These are phyloP conservation scores for Candida oleophila DNA, from an alignment of 805 yeast genomes.

Conservation along the genomic window DNA sequence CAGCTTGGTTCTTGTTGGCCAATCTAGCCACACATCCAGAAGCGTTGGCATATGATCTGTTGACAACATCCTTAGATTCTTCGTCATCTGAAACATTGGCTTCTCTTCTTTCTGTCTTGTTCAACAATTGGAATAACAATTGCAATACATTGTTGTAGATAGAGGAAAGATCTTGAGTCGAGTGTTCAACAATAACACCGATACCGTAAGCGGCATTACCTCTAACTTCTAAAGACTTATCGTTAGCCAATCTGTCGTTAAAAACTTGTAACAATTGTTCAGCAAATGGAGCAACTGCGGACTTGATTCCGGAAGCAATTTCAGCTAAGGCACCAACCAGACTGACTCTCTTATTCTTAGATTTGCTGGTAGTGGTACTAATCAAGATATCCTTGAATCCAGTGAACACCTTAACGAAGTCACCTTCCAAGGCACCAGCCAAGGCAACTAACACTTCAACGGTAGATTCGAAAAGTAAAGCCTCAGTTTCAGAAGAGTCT, in stretches of 20 bases:
- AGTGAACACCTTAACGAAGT: slow-evolving; percentile 70
- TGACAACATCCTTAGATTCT: slow-evolving; percentile 73
- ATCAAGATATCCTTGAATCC: slow-evolving; percentile 67
- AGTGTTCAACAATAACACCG: slow-evolving; percentile 66
- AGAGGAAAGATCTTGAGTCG: slow-evolving; percentile 57
- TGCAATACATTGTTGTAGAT: slow-evolving; percentile 71
- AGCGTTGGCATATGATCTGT: slow-evolving; percentile 88
- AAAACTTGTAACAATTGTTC: slow-evolving; percentile 72
- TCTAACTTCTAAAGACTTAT: slow-evolving; percentile 81
- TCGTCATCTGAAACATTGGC: slow-evolving; percentile 54
- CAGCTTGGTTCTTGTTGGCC: slow-evolving; percentile 66
- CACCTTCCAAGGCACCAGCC: slow-evolving; percentile 73
- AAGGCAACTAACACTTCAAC: slow-evolving; percentile 81
- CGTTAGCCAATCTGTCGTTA: slow-evolving; percentile 65
- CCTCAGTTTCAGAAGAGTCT: slow-evolving; percentile 46
- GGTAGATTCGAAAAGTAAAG: slow-evolving; percentile 78
- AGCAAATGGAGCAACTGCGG: slow-evolving; percentile 57
- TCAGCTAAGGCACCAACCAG: slow-evolving; percentile 92
- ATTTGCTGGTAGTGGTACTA: slow-evolving; percentile 57
- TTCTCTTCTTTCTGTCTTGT: slow-evolving; percentile 58
- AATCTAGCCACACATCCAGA: slow-evolving; percentile 96
- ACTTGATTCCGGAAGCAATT: slow-evolving; percentile 72
- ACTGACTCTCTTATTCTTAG: slow-evolving; percentile 70
- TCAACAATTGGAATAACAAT: slow-evolving; percentile 75
- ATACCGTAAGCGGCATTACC: slow-evolving; percentile 96